These are phyloP conservation scores for Lachnum nothofagi DNA, from an alignment of 2,329 filamentous ascomycete species.

Conservation along the genomic window DNA sequence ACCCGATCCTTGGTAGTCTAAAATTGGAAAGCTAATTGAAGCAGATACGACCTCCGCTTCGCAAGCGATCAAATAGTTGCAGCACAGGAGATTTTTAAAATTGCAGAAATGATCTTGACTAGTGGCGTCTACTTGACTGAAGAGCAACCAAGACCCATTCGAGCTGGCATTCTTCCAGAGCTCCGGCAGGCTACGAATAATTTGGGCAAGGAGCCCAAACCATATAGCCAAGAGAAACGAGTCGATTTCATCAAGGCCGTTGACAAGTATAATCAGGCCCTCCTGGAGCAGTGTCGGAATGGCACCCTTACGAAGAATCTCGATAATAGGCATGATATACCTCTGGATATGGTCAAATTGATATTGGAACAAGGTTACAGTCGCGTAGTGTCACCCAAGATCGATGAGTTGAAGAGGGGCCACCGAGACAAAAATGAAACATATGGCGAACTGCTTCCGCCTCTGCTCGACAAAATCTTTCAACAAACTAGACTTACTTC, in stretches of 20 bases:
- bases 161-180: conserved; percentile 58
- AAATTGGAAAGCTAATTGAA: conserved; percentile 13
- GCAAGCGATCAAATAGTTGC: conserved; percentile 77
- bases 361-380: conserved; percentile 86
- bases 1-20: neutral
- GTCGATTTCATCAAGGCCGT: conserved; percentile 69
- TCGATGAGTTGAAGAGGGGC: conserved; percentile 81
- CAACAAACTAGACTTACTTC: conserved; percentile 71
- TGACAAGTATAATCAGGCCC: conserved; percentile 68
- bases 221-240: conserved; percentile 58
- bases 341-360: conserved; percentile 68
- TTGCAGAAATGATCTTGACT: conserved; percentile 64
- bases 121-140: conserved; percentile 73
- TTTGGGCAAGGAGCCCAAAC: conserved; percentile 35
- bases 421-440: conserved; percentile 90
- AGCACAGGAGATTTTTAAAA: conserved; percentile 65
- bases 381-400: conserved; percentile 83
- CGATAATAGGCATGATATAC: conserved; percentile 61
- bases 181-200: conserved; percentile 60
- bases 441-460: conserved; percentile 85
- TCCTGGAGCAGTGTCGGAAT: conserved; percentile 60
- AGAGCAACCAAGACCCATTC: conserved; percentile 61
- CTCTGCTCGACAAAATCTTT: conserved; percentile 79
- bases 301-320: conserved; percentile 70
- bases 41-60: conserved; percentile 67